A percentile compares a stretch with the other conserved stretches of the same genome.
These are phyloP conservation scores for Aspergillus sp. DNA, from an alignment of 2,329 filamentous ascomycete genomes.

Conservation along the genomic window DNA sequence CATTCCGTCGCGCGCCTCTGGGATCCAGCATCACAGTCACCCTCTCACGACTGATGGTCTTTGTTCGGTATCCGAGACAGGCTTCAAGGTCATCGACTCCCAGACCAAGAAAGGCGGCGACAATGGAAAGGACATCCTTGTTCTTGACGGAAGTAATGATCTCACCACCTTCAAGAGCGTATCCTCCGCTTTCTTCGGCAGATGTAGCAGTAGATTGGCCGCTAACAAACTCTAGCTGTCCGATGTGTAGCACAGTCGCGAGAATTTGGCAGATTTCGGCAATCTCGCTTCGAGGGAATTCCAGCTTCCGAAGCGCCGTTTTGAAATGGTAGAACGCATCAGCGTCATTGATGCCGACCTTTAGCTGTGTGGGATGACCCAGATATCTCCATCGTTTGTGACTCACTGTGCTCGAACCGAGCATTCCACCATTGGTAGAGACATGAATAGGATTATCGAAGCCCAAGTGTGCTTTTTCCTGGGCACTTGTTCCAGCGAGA, in stretches of 20 bases:
- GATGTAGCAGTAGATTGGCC: slow-evolving; percentile 70
- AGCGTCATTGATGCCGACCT: slow-evolving; percentile 91
- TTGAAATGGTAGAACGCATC: slow-evolving; percentile 98
- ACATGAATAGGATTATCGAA: slow-evolving; percentile 46
- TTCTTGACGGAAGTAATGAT: slow-evolving; percentile 84
- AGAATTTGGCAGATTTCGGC: slow-evolving; percentile 95
- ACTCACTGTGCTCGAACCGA: slow-evolving; percentile 47
- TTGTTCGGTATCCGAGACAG: slow-evolving; percentile 90
- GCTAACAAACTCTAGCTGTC: slow-evolving; percentile 87
- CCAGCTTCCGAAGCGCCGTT: slow-evolving; percentile 84
- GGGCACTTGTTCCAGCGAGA: slow-evolving; percentile 79
- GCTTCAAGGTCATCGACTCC: slow-evolving; percentile 72
- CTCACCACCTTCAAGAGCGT: slow-evolving; percentile 88
- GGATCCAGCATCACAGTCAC: slow-evolving; percentile 99
- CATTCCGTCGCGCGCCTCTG: slow-evolving; percentile 79
- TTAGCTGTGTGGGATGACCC: slow-evolving; percentile 91
- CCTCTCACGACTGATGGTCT: slow-evolving; percentile 89
- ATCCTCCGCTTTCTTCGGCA: slow-evolving; percentile 89
- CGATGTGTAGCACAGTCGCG: slow-evolving; percentile 91
- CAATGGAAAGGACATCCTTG: slow-evolving; percentile 75
- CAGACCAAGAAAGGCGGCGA: slow-evolving; percentile 93
- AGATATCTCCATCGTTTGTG: slow-evolving; percentile 92
- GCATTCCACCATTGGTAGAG: slow-evolving; percentile 39
- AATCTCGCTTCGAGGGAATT: slow-evolving; percentile 88
- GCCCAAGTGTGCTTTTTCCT: slow-evolving; percentile 80